phyloP scores from a whole-genome alignment of 805 yeast species.

The Zygoascus tannicola region DNA sequence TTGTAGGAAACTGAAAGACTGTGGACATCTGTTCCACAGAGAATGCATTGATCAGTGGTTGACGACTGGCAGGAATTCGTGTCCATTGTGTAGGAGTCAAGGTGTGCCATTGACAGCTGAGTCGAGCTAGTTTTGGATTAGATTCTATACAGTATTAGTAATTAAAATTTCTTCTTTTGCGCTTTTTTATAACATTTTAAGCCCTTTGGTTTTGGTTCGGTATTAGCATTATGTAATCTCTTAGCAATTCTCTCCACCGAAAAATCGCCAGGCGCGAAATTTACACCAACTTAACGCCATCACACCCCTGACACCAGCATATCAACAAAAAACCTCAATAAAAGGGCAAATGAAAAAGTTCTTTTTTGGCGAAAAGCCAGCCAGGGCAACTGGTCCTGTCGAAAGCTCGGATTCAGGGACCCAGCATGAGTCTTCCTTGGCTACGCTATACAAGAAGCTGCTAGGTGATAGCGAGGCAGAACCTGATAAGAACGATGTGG shows the following conservation, averaged over 20 bases:
- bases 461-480: constrained; percentile 5
- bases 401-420: not conserved
- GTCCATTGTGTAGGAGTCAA: constrained; percentile 47
- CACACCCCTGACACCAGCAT: too few species aligned
- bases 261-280: not conserved
- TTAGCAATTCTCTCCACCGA: not conserved
- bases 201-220: too few species aligned
- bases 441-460: constrained; percentile 5
- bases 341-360: not conserved
- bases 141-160: too few species aligned
- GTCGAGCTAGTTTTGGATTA: too few species aligned
- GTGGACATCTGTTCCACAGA: constrained; percentile 46
- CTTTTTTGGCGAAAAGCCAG: not conserved
- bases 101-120: constrained; percentile 34
- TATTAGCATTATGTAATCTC: too few species aligned
- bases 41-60: constrained; percentile 55
- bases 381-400: not conserved
- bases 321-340: not conserved
- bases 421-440: constrained; percentile 3
- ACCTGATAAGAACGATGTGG: not conserved
- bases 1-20: constrained; percentile 36
- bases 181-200: too few species aligned
- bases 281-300: not conserved
- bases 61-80: constrained; percentile 41
- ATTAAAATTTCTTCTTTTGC: too few species aligned